Conservation (phyloP, 2,329 filamentous ascomycete genomes). For the Sclerotinia sclerotiorum region DNA sequence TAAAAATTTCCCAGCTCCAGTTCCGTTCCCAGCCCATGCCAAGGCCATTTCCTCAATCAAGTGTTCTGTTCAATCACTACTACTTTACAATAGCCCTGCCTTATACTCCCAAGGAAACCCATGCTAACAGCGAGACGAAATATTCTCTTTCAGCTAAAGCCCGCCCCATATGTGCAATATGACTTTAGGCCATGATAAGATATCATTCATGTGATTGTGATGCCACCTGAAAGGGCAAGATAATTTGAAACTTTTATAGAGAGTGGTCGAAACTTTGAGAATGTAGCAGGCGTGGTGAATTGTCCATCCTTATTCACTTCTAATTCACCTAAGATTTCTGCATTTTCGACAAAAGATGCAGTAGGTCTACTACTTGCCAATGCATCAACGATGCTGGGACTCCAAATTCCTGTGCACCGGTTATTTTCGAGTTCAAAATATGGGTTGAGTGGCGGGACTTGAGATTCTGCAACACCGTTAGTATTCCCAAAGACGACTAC, state of each 20-base stretch:
- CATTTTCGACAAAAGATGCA: constrained; percentile 60
- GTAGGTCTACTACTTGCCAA: constrained; percentile 59
- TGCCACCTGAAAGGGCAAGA: constrained; percentile 31
- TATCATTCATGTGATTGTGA: constrained; percentile 32
- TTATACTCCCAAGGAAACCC: constrained; percentile 16
- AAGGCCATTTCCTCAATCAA: constrained; percentile 14
- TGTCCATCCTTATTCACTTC: constrained; percentile 58
- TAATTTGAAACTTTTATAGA: constrained; percentile 40
- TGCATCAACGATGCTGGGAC: constrained; percentile 61
- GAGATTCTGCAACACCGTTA: constrained; percentile 55
- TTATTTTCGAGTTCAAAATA: constrained; percentile 65
- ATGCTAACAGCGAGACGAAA: not conserved
- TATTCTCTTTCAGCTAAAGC: not conserved
- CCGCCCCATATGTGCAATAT: constrained; percentile 9
- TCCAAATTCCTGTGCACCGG: constrained; percentile 70
- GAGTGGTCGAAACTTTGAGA: constrained; percentile 34
- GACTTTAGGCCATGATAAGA: constrained; percentile 2
- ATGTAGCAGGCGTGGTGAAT: constrained; percentile 31
- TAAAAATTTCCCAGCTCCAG: constrained; percentile 7
- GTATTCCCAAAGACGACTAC: constrained; percentile 8
- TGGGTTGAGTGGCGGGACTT: constrained; percentile 68
- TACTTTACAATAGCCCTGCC: constrained; percentile 23
- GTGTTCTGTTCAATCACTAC: constrained; percentile 6
- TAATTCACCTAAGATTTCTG: constrained; percentile 62
- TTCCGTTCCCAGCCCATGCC: constrained; percentile 10